Percentiles rank a stretch among this genome's conserved stretches.
Conservation (phyloP, 2,329 filamentous ascomycete genomes). For the Botryotinia narcissicola region DNA sequence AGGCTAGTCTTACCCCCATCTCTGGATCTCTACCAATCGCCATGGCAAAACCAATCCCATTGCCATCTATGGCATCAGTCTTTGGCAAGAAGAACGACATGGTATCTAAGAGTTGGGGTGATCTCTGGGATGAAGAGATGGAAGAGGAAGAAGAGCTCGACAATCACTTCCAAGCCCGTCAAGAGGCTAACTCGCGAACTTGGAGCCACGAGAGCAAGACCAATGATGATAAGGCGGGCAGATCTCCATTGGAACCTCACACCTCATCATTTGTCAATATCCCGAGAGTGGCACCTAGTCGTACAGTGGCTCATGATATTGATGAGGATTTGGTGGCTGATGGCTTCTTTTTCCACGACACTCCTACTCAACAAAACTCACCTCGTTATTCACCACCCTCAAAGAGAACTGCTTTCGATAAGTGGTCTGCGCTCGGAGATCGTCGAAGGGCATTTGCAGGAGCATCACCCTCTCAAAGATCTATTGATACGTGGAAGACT, state of each 20-base stretch:
- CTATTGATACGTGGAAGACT: slow-evolving; percentile 46
- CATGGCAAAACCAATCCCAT: slow-evolving; percentile 70
- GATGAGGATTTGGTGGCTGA: slow-evolving; percentile 66
- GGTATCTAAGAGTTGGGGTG: slow-evolving; percentile 98
- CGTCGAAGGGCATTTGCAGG: slow-evolving; percentile 67
- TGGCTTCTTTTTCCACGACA: slow-evolving; percentile 71
- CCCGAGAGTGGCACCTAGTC: slow-evolving; percentile 40
- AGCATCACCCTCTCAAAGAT: slow-evolving; percentile 49
- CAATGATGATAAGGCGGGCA: slow-evolving; percentile 47
- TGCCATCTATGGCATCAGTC: slow-evolving; percentile 62
- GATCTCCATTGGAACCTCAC: slow-evolving; percentile 54
- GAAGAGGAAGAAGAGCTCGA: slow-evolving; percentile 70
- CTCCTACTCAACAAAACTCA: slow-evolving; percentile 40
- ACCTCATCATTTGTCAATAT: slow-evolving; percentile 52
- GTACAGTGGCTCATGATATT: slow-evolving; percentile 47
- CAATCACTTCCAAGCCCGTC: slow-evolving; percentile 58
- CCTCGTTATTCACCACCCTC: slow-evolving; percentile 63
- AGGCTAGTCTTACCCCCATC: slow-evolving; percentile 55
- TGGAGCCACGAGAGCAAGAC: slow-evolving; percentile 65
- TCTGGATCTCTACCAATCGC: slow-evolving; percentile 74
- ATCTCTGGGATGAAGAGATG: slow-evolving; percentile 91
- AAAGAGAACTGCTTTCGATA: slow-evolving; percentile 67
- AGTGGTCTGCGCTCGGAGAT: slow-evolving; percentile 87
- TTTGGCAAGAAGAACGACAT: slow-evolving; percentile 75
- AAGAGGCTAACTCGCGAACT: slow-evolving; percentile 66